phyloP scores from a whole-genome alignment of 352 stramenopile species.

The Peronospora tabacina region DNA sequence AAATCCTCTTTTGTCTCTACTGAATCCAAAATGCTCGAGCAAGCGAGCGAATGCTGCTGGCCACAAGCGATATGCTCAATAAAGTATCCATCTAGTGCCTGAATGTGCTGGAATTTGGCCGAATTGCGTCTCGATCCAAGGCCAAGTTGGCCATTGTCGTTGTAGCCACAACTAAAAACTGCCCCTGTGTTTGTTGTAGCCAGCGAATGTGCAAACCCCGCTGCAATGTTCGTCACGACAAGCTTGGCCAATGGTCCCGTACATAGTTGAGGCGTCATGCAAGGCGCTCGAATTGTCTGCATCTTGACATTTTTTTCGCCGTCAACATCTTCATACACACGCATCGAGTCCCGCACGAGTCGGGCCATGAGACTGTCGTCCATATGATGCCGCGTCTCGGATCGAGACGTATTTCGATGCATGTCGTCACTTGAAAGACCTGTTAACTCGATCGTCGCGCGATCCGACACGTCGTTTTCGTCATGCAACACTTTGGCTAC shows the following conservation, averaged over 20 bases:
- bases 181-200: slow-evolving; percentile 41
- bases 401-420: slow-evolving; percentile 17
- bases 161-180: slow-evolving; percentile 77
- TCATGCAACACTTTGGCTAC: slow-evolving; percentile 42
- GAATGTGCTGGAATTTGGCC: slow-evolving; percentile 48
- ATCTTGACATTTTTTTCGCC: slow-evolving; percentile 29
- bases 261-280: slow-evolving; percentile 34
- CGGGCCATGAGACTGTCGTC: slow-evolving; percentile 50
- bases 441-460: slow-evolving; percentile 46
- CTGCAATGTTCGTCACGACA: slow-evolving; percentile 42
- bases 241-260: slow-evolving; percentile 30
- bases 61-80: slow-evolving; percentile 65
- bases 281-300: slow-evolving; percentile 51
- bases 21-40: slow-evolving; percentile 20
- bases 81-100: slow-evolving; percentile 38
- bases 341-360: slow-evolving; percentile 57
- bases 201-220: slow-evolving; percentile 72
- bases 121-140: slow-evolving; percentile 57
- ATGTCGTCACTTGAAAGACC: slow-evolving; percentile 36
- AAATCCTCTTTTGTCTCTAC: background rate
- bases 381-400: slow-evolving; percentile 25
- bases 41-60: slow-evolving; percentile 71
- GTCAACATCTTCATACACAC: slow-evolving; percentile 46
- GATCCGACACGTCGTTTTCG: slow-evolving; percentile 41
- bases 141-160: slow-evolving; percentile 74